Evolutionary conservation across 2,329 filamentous ascomycete genomes (phyloP).

Genomic region (Grosmannia huntii): DNA sequence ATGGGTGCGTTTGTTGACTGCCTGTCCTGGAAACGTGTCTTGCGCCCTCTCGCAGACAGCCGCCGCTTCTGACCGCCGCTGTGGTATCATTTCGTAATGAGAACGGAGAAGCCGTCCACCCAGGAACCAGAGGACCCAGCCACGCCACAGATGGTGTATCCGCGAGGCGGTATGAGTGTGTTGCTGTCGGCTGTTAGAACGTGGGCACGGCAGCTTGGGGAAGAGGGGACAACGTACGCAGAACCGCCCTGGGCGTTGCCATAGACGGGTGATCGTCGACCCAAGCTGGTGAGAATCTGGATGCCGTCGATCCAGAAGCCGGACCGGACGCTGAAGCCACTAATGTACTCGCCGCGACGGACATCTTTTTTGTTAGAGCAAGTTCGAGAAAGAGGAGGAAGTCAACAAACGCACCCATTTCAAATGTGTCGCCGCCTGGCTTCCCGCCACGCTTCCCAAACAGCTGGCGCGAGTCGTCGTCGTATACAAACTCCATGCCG

Average conservation of each 20-base stretch:
- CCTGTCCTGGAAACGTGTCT: no score
- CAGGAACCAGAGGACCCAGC: slow-evolving; percentile 69
- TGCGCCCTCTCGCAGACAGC: no score
- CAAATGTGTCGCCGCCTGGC: slow-evolving; percentile 58
- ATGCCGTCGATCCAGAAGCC: slow-evolving; percentile 79
- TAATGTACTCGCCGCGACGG: slow-evolving; percentile 70
- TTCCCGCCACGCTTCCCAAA: slow-evolving; percentile 74
- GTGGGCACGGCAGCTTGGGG: neutral
- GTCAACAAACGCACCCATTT: slow-evolving; percentile 47
- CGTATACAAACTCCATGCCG: slow-evolving; percentile 86
- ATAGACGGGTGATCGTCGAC: slow-evolving; percentile 74
- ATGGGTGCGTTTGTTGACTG: no score
- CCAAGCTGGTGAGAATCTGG: slow-evolving; percentile 78
- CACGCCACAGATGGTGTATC: slow-evolving; percentile 79
- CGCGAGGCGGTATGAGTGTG: slow-evolving; percentile 76
- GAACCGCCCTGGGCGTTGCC: slow-evolving; percentile 71
- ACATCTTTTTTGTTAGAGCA: slow-evolving; percentile 43
- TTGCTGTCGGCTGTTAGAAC: slow-evolving; percentile 43
- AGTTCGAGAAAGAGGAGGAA: neutral
- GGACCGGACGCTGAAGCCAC: slow-evolving; percentile 72
- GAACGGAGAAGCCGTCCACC: slow-evolving; percentile 76
- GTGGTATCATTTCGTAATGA: slow-evolving; percentile 25
- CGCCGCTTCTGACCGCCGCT: no score
- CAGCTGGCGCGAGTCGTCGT: slow-evolving; percentile 70
- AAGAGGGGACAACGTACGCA: slow-evolving; percentile 44